phyloP scores from a whole-genome alignment of 139 green algal species.

The Picochlorum sp. region DNA sequence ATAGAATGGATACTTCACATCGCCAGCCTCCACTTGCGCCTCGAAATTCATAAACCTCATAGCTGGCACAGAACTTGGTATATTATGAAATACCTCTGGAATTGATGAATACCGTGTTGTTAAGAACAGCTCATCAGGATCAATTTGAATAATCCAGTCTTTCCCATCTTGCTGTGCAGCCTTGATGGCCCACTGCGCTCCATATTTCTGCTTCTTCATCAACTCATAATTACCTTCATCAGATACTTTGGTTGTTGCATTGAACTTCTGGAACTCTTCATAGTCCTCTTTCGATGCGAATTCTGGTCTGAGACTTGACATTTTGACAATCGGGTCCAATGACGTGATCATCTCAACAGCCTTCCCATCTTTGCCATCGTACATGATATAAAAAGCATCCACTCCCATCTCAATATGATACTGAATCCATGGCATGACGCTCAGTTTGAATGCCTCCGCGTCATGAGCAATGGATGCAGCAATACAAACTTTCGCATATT shows the following conservation, averaged over 20 bases:
- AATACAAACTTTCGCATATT: slow-evolving; percentile 14
- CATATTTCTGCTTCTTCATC: slow-evolving; percentile 51
- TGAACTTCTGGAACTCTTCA: slow-evolving; percentile 5
- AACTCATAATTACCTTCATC: slow-evolving; percentile 41
- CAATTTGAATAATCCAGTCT: slow-evolving; percentile 48
- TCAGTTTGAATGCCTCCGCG: slow-evolving; percentile 28
- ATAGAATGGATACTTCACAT: slow-evolving; percentile 38
- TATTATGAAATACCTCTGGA: slow-evolving; percentile 5
- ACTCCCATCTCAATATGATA: slow-evolving; percentile 44
- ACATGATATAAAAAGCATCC: slow-evolving; percentile 40
- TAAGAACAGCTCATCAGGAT: slow-evolving; percentile 48
- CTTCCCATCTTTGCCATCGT: slow-evolving; percentile 34
- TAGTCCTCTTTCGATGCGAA: slow-evolving; percentile 14
- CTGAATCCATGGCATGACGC: slow-evolving; percentile 47
- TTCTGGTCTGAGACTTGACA: slow-evolving; percentile 24
- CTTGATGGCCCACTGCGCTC: slow-evolving; percentile 14
- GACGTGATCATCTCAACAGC: slow-evolving; percentile 18
- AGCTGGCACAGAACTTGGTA: slow-evolving; percentile 14
- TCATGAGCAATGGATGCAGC: slow-evolving; percentile 32
- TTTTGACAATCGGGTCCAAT: slow-evolving; percentile 17
- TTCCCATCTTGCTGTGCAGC: slow-evolving; percentile 17
- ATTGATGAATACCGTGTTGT: slow-evolving; percentile 12
- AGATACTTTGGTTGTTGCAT: not conserved
- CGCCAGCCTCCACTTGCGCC: slow-evolving; percentile 34
- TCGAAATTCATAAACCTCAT: slow-evolving; percentile 51